Base-by-base conservation (phyloP, 2,329 filamentous ascomycete genomes). In the Colletotrichum graminicola region DNA sequence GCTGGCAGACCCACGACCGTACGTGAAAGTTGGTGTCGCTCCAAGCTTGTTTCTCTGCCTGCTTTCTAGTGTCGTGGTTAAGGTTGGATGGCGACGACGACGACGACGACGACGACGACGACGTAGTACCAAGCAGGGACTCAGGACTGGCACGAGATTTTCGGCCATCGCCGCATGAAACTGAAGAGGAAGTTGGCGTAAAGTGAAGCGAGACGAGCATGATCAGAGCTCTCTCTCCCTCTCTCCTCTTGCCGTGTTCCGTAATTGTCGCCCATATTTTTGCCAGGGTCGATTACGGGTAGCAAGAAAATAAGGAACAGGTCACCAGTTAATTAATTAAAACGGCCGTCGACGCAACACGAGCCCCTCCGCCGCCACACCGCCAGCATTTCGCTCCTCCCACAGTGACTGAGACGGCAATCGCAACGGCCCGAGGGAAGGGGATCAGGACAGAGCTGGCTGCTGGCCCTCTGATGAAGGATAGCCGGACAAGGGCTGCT, bases 381-480 rank as follows among this genome's bases (percentile, higher is more conserved):
- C 26, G 23, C 23, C n/a, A 16, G 23, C 49, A 32, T 52, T 14
- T 32, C 26, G 23, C 23, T 26, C 49, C 26, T 29, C 14, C 49
- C 23, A 52, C 16, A 29, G 16, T 32, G 49, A 29, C 26, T n/a
- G 51, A 34, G 51, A 61, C 41, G 29, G 43, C 43, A 36, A 61
- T 34, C 57, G 57, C 57, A 29, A 61, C 57, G 41, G 57, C 41
- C 57, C 57, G 57, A 61, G 41, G 29, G 56, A 47, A 26, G 39
- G 23, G 26, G 36, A 16, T 23, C 39, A 21, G 57, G 23, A 61
- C 14, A 26, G 29, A 51, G 49, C 23, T 34, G 41, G 41, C 23
- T 43, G 55, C 55, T 59, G 36, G 56, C 26, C n/a, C 26, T 29
- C 18, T 21, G 54, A 26, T 56, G 54, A 5, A 36, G 59, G 32